Conservation (phyloP, 1,284 basidiomycete genomes). For the Ganoderma sinense region DNA sequence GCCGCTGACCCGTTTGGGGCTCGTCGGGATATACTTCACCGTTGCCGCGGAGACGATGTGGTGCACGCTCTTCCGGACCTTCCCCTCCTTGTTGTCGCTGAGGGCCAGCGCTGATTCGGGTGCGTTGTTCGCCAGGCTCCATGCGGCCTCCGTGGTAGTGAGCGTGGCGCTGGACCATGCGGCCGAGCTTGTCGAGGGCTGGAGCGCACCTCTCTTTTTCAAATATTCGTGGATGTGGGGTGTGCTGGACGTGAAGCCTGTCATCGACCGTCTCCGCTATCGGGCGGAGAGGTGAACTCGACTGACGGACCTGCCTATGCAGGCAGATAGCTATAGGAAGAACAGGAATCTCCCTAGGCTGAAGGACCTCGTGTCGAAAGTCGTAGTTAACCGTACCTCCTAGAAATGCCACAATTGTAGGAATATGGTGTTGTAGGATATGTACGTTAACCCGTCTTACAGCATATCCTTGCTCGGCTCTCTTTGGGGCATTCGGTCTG, state of each 20-base stretch:
- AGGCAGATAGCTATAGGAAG: background rate
- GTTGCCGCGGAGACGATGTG: background rate
- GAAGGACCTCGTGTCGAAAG: background rate
- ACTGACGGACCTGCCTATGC: background rate
- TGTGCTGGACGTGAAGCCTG: background rate
- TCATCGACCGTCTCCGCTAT: background rate
- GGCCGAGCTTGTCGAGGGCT: background rate
- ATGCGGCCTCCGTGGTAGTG: background rate
- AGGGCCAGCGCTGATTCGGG: background rate
- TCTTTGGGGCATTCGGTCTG: no score
- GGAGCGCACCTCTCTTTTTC: no score
- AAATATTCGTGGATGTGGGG: no score
- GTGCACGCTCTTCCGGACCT: background rate
- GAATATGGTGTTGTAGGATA: no score
- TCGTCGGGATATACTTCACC: background rate
- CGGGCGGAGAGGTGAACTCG: background rate
- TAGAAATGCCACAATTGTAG: no score
- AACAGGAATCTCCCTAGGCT: background rate
- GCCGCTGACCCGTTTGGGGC: background rate
- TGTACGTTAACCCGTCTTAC: no score
- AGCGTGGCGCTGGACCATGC: background rate
- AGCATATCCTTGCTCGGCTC: no score
- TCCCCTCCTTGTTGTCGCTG: background rate
- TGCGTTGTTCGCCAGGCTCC: background rate
- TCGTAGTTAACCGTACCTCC: no score